Percentiles rank a stretch among this genome's conserved stretches.
Conservation (phyloP, 768 basidiomycete species). For the Leccinum imitatum region DNA sequence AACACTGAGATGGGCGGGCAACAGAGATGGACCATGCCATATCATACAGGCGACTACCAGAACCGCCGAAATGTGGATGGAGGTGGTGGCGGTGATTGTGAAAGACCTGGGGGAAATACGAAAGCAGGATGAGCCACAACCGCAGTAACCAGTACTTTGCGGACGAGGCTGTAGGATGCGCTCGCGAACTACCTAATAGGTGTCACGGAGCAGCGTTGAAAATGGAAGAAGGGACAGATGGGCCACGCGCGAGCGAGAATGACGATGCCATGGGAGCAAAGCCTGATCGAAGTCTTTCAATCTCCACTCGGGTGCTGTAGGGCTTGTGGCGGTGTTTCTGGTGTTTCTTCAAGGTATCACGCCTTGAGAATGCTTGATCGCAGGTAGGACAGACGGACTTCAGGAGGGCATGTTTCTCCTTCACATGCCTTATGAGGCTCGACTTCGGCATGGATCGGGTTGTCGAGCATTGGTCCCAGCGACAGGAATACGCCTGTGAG, state of each 20-base stretch:
- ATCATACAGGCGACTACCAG: too few relatives aligned
- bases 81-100: too few relatives aligned
- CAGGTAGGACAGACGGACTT: slow-evolving; percentile 6
- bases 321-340: not conserved
- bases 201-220: not conserved
- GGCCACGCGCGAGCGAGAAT: not conserved
- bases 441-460: not conserved
- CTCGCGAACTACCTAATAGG: not conserved
- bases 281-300: not conserved
- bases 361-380: slow-evolving; percentile 2
- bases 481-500: not conserved
- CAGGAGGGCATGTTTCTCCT: slow-evolving; percentile 1
- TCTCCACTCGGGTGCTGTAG: not conserved
- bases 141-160: not conserved
- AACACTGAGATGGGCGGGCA: not conserved
- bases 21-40: too few relatives aligned
- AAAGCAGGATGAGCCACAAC: not conserved
- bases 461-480: not conserved
- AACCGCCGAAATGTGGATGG: too few relatives aligned
- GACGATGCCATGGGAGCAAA: not conserved
- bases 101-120: not conserved
- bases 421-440: slow-evolving; percentile 8
- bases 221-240: not conserved
- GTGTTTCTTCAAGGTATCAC: not conserved
- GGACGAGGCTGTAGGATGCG: not conserved